Conservation (phyloP, 805 yeast genomes). For the Debaryomyces castellii region DNA sequence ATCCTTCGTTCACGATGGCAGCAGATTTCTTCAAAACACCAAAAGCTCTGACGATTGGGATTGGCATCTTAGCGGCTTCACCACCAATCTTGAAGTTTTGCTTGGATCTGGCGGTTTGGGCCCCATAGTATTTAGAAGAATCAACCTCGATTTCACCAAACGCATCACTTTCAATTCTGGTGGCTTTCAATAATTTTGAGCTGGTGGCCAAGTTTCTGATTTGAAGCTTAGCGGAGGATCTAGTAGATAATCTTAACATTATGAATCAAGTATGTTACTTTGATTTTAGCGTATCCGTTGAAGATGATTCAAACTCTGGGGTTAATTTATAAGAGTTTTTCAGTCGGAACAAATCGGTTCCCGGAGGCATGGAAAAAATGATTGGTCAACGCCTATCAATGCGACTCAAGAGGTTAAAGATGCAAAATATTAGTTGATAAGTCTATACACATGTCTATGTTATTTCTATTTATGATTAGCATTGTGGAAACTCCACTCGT, state of each 20-base stretch:
- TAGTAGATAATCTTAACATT: conserved; percentile 29
- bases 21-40: conserved; percentile 94
- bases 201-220: conserved; percentile 31
- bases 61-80: conserved; percentile 83
- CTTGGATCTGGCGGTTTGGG: conserved; percentile 92
- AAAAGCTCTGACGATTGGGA: conserved; percentile 86
- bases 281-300: not conserved
- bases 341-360: conserved; percentile 2
- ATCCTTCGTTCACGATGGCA: conserved; percentile 80
- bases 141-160: conserved; percentile 96
- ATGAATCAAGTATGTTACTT: conserved; percentile 1
- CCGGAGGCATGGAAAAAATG: not conserved
- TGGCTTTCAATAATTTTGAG: conserved; percentile 20
- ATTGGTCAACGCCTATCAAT: conserved; percentile 8
- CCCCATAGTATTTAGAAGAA: conserved; percentile 90
- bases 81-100: conserved; percentile 97
- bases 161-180: conserved; percentile 88
- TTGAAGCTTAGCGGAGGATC: conserved; percentile 12
- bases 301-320: conserved; percentile 4
- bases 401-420: not conserved
- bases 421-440: conserved; percentile 1
- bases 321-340: conserved; percentile 3
- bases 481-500: conserved; percentile 12
- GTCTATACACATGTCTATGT: not conserved
- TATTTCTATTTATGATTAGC: not conserved